Base-by-base conservation (phyloP, 2,329 filamentous ascomycete species). In the Nemania sp. region DNA sequence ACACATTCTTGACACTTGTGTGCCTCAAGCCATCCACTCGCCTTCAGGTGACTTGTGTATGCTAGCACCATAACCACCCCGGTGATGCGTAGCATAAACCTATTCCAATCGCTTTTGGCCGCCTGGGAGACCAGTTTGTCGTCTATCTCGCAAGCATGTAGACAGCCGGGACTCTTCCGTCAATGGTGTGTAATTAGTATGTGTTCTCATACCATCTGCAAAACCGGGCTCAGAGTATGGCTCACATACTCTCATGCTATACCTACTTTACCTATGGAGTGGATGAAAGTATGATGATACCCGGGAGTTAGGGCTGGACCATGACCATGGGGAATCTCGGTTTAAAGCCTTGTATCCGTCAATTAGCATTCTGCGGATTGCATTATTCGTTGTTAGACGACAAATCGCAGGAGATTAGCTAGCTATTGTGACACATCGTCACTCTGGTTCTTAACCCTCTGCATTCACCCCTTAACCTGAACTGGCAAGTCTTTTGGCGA, bases 111-210 rank as follows among this genome's bases (percentile, higher is more conserved):
- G 50, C 20, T 21, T 42, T 21, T 34, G 34, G 20, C 20, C 12
- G 4, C 39, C 40, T 17, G n/a, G 32, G 40, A 46, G 17, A 35
- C 25, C 17, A n/a, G 32, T 42, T 49, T 35, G 4, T 20, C 53
- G 20, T 15, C 15, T 46, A 17, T 35, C 11, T 37, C 40, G 21
- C 43, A 13, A 25, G 29, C 18, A 37, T 29, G 35, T 50, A 32
- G 42, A n/a, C 18, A 34, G 7, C 34, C 18, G 52, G 37, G 18
- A 29, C 3, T n/a, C 34, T 40, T 39, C 25, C 48, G 43, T 37
- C 37, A n/a, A 60, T 46, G 54, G 34, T n/a, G 57, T 57, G 42
- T 21, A 57, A 43, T 32, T 21, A 57, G 48, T 32, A 45, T 49
- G 37, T 46, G 9, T 45, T 21, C 43, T 42, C 18, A 51, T 45